Conservation (phyloP, 306 rosid genomes). For the Herpetospermum pedunculosum region DNA sequence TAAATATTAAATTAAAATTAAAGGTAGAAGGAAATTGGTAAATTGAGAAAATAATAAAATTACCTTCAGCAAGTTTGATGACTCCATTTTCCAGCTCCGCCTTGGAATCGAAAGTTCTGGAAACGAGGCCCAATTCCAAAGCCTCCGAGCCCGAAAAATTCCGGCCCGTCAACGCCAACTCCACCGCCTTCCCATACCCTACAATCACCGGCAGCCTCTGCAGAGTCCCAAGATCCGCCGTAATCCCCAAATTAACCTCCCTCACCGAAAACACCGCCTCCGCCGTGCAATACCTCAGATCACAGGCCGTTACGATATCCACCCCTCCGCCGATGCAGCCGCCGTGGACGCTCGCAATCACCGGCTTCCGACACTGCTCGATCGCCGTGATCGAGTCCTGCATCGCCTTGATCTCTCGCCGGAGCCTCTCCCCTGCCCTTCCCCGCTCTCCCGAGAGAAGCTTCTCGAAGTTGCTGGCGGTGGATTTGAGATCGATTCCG, state of each 20-base stretch:
- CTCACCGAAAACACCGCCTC: constrained; percentile 82
- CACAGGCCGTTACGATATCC: constrained; percentile 73
- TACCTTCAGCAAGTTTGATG: constrained; percentile 38
- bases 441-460: constrained; percentile 25
- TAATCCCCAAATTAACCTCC: constrained; percentile 73
- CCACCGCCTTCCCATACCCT: constrained; percentile 68
- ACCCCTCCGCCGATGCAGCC: constrained; percentile 77
- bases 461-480: constrained; percentile 9
- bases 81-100: constrained; percentile 36
- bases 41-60: background rate
- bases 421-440: constrained; percentile 45
- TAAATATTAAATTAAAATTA: no score
- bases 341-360: constrained; percentile 62
- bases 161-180: constrained; percentile 75
- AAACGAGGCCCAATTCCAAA: constrained; percentile 50
- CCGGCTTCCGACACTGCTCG: constrained; percentile 81
- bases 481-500: constrained; percentile 53
- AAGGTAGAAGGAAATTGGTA: background rate
- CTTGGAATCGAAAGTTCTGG: constrained; percentile 36
- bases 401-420: constrained; percentile 45
- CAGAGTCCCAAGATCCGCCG: constrained; percentile 77
- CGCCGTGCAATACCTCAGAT: constrained; percentile 50
- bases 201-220: constrained; percentile 73
- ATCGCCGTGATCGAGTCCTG: constrained; percentile 65
- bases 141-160: constrained; percentile 69